Evolutionary conservation across 352 stramenopile species (phyloP), one percentile per base, ranked within the genome.

Genomic region (Phytopythium boreale): DNA sequence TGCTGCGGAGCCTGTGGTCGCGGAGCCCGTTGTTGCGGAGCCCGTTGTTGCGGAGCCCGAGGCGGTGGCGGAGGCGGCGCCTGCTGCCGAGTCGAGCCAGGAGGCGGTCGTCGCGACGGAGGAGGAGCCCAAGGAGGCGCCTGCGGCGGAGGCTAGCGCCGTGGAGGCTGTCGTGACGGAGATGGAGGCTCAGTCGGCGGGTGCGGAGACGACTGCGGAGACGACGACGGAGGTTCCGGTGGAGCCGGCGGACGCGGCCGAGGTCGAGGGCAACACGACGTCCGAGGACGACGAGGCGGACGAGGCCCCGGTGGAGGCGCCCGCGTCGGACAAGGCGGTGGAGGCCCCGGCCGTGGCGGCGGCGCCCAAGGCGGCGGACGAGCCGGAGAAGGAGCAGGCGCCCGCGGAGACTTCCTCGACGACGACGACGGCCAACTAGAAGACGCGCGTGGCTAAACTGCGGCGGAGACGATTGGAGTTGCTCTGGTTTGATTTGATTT

Each of bases 201-300:
- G 24, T 14, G 62, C 39, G 26, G 37, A 59, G 24, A n/a, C 60
- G 24, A 27, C 50, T 19, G 55, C 56, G 27, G 60, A 59, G 46
- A 29, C 44, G 27, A 7, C 22, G 22, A 8, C 43, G 43, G n/a
- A n/a, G n/a, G n/a, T n/a, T n/a, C 5, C 14, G 24, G 29, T 26
- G 20, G 68, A 70, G 37, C 22, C 56, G 20, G 22, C 61, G 17
- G 66, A 43, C 22, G 66, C 52, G 27, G 66, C 63, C n/a, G 68
- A 78, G 53, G 65, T 59, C 8, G 63, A 69, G n/a, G 61, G 65
- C 34, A 74, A 68, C 56, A 73, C 65, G 17, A 71, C 69, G 34
- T 78, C 65, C 19, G 62, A 74, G 57, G 68, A 73, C 43, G 64
- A 49, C 44, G 66, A 76, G 56, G 51, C 43, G 10, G 64, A 80